phyloP scores from a whole-genome alignment of 306 rosid genomes.

The Gillenia trifoliata region DNA sequence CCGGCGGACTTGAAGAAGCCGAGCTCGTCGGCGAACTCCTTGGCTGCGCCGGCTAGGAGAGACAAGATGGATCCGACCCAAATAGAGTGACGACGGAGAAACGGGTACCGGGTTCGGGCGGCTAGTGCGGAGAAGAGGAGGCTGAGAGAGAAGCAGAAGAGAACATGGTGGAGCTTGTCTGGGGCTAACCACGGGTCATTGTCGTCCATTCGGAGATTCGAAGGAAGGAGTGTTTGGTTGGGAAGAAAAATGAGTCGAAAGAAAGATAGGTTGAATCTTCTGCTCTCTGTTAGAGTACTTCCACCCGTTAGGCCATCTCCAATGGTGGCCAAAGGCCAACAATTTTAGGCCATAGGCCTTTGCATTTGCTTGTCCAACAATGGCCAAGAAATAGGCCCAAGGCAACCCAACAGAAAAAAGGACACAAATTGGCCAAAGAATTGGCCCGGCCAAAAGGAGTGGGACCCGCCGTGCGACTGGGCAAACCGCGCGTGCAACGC shows the following conservation, averaged over 20 bases:
- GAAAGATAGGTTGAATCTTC: too few species aligned
- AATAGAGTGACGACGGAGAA: constrained; percentile 61
- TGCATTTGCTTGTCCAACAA: too few species aligned
- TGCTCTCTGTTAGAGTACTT: too few species aligned
- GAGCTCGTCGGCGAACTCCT: constrained; percentile 76
- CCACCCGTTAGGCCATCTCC: too few species aligned
- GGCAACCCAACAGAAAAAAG: too few species aligned
- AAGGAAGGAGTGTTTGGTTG: not conserved
- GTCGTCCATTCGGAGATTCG: constrained; percentile 21
- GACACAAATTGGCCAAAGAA: too few species aligned
- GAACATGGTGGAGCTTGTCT: constrained; percentile 58
- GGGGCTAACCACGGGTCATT: constrained; percentile 50
- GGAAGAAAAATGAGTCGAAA: not conserved
- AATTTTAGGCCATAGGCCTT: too few species aligned
- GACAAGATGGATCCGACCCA: constrained; percentile 46
- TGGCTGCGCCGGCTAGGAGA: constrained; percentile 68
- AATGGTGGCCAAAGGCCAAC: too few species aligned
- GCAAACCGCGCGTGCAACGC: too few species aligned
- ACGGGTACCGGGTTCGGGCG: constrained; percentile 27
- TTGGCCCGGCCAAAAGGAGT: too few species aligned
- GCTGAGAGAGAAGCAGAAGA: constrained; percentile 51
- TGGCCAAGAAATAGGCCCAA: too few species aligned
- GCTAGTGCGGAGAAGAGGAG: constrained; percentile 48
- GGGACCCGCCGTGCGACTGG: too few species aligned
- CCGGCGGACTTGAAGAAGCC: constrained; percentile 68